phyloP scores from a whole-genome alignment of 1,139 yeast species.

The Kazachstania sp. region DNA sequence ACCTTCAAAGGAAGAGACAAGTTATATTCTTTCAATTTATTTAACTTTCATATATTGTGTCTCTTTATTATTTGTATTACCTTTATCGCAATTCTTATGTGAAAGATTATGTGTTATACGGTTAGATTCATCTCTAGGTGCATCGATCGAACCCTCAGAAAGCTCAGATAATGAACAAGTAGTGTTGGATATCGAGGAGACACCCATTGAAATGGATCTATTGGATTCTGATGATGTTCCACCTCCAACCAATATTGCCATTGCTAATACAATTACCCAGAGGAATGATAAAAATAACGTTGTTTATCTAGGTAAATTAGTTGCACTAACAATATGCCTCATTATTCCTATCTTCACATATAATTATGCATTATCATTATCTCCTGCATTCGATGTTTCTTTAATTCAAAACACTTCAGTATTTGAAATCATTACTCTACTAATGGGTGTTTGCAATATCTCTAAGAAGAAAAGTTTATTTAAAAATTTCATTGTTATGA shows the following conservation, averaged over 20 bases:
- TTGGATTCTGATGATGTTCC: background rate
- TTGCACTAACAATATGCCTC: constrained; percentile 16
- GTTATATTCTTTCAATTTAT: constrained; percentile 11
- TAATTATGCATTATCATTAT: constrained; percentile 18
- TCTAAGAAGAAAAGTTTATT: constrained; percentile 16
- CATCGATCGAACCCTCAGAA: background rate
- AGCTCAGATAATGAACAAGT: no score
- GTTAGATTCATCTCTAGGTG: background rate
- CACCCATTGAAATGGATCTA: background rate
- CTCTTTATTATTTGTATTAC: constrained; percentile 11
- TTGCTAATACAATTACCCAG: background rate
- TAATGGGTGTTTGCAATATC: constrained; percentile 22
- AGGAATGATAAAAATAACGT: background rate
- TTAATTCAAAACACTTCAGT: constrained; percentile 21
- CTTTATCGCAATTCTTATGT: constrained; percentile 6
- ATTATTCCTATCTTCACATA: constrained; percentile 18
- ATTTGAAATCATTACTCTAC: constrained; percentile 20
- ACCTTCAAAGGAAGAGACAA: constrained; percentile 3
- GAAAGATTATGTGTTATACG: background rate
- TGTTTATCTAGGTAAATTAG: constrained; percentile 11
- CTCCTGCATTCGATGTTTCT: constrained; percentile 24
- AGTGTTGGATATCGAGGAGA: background rate
- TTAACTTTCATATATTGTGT: constrained; percentile 12
- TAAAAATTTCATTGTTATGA: constrained; percentile 19
- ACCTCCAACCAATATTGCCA: background rate